phyloP scores from a whole-genome alignment of 1,284 basidiomycete genomes.

The Tranzscheliella williamsii region DNA sequence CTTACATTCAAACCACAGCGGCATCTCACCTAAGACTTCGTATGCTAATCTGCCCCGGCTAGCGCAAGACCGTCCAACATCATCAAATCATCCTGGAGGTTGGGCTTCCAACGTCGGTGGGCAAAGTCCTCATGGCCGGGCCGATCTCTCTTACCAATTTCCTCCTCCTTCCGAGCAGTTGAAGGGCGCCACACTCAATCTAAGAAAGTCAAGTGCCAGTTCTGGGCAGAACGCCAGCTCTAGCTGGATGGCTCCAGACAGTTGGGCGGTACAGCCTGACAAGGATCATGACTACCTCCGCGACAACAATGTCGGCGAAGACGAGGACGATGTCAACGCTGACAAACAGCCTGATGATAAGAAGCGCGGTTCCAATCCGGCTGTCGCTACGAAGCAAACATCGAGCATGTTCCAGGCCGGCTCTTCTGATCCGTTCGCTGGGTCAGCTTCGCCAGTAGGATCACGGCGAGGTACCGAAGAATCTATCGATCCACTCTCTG shows the following conservation, averaged over 20 bases:
- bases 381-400: conserved; percentile 20
- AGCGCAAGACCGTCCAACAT: conserved; percentile 10
- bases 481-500: conserved; percentile 28
- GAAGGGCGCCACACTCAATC: conserved; percentile 7
- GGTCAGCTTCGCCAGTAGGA: conserved; percentile 13
- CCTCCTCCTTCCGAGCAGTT: conserved; percentile 17
- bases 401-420: conserved; percentile 31
- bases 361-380: conserved; percentile 23
- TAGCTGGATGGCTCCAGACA: conserved; percentile 58
- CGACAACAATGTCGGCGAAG: conserved; percentile 44
- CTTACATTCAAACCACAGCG: conserved; percentile 40
- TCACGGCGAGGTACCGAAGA: conserved; percentile 40
- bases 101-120: background rate
- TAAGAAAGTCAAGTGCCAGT: conserved; percentile 44
- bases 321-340: conserved; percentile 36
- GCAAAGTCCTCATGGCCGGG: conserved; percentile 12
- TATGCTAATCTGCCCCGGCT: conserved; percentile 27
- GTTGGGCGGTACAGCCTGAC: conserved; percentile 58
- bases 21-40: conserved; percentile 51
- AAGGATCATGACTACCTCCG: conserved; percentile 37
- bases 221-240: conserved; percentile 43
- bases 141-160: conserved; percentile 39
- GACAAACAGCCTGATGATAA: conserved; percentile 7
- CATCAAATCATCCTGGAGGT: conserved; percentile 1
- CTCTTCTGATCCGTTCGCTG: conserved; percentile 25